These are phyloP conservation scores for Zopfia rhizophila DNA, from an alignment of 2,329 filamentous ascomycete genomes.

Conservation along the genomic window DNA sequence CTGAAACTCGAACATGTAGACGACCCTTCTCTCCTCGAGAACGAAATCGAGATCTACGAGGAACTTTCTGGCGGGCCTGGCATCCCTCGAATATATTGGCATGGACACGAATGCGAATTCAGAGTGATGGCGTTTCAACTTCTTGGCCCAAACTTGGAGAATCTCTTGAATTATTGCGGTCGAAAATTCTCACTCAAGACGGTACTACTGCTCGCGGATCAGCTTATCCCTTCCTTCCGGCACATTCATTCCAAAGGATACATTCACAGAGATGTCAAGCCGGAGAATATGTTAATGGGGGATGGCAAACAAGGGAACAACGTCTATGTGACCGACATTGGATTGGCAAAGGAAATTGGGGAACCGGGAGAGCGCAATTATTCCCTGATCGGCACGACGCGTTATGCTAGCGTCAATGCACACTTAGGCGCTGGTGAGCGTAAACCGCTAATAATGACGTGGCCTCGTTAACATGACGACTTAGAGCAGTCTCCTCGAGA, in stretches of 20 bases:
- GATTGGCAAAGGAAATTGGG: conserved; percentile 20
- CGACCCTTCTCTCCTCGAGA: conserved; percentile 20
- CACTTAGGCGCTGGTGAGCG: conserved; percentile 27
- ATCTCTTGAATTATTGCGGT: conserved; percentile 4
- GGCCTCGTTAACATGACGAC: conserved; percentile 16
- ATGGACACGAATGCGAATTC: conserved; percentile 7
- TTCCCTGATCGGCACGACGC: conserved; percentile 24
- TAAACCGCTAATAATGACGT: conserved; percentile 10
- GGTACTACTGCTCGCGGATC: conserved; percentile 25
- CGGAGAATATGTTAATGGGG: conserved; percentile 78
- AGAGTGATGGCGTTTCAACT: conserved; percentile 3
- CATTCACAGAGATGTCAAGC: conserved; percentile 90
- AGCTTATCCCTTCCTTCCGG: conserved; percentile 21
- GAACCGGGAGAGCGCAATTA: conserved; percentile 16
- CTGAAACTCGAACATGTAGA: conserved; percentile 25
- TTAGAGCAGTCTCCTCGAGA: conserved; percentile 37
- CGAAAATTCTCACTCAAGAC: conserved; percentile 27
- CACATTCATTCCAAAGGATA: conserved; percentile 77
- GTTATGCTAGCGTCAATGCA: conserved; percentile 33
- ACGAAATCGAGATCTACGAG: conserved; percentile 24
- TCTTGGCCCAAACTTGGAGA: conserved; percentile 5
- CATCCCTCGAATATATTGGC: conserved; percentile 13
- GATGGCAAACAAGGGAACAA: conserved; percentile 26
- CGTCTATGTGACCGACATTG: conserved; percentile 27
- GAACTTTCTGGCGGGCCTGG: conserved; percentile 20